Base-by-base conservation (phyloP, 208 protist genomes). In the Crithidia bombi region DNA sequence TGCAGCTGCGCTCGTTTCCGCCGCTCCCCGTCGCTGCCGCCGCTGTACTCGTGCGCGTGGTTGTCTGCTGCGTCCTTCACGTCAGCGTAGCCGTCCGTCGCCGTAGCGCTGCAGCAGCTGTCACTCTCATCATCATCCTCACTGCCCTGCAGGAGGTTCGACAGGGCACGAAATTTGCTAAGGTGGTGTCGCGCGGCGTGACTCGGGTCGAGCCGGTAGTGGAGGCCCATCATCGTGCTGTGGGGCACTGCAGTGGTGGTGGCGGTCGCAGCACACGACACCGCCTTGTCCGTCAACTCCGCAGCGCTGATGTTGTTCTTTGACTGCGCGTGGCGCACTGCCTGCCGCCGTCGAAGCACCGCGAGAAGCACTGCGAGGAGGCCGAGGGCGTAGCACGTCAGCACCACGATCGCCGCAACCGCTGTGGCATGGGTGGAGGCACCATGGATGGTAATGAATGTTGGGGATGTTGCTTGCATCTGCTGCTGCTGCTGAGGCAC, bases 321-420 rank as follows among this genome's bases (percentile, higher is more conserved):
- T 17, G 19, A 14, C 5, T 56, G 21, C 9, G 17, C 11, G 9
- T 36, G 30, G 11, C 5, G 15, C 28, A 58, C n/a, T 19, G 54
- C 32, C n/a, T 38, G 30, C 17, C 30, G 30, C 3, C 54, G 30
- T 2, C 32, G 54, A 12, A 58, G 33, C 17, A 58, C 2, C 12
- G 54, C 54, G 23, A 58, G 54, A 19, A 58, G 3, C 15, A 56
- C 26, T 2, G 51, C 38, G 28, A 5, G 15, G 51, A 56, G 4
- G 51, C 51, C 51, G 51, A 56, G 28, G 25, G 21, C 51, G 51
- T 56, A 56, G 9, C 11, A 14, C 10, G 51, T 32, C 10, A 56
- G 21, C 28, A 56, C 51, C 23, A 56, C 51, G 6, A 35, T 46
- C 23, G 21, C 9, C 43, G 43, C 3, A 3, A 14, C 43, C 4